Conservation (phyloP, 805 yeast species). For the Candida ovalis region DNA sequence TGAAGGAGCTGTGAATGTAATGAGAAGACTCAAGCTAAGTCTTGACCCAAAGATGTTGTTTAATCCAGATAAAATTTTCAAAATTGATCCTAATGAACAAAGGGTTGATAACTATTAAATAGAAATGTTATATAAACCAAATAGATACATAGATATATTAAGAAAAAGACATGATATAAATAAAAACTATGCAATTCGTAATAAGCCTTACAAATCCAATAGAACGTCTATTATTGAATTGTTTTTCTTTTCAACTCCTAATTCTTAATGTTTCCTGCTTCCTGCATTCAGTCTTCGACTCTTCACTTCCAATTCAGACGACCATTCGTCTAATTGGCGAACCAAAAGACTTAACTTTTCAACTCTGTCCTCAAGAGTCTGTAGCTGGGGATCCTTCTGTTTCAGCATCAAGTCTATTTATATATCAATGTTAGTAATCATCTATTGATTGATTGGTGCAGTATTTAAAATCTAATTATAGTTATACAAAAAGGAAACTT, state of each 20-base stretch:
- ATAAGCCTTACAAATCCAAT: too few relatives aligned
- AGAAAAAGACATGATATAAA: too few relatives aligned
- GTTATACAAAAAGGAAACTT: not conserved
- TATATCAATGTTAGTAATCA: not conserved
- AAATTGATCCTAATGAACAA: conserved; percentile 47
- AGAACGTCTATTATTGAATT: too few relatives aligned
- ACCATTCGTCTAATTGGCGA: conserved; percentile 60
- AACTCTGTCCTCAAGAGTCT: conserved; percentile 33
- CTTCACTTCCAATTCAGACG: conserved; percentile 50
- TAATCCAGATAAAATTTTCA: conserved; percentile 78
- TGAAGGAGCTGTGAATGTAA: conserved; percentile 56
- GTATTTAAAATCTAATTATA: too few relatives aligned
- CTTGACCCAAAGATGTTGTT: conserved; percentile 68
- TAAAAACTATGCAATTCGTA: too few relatives aligned
- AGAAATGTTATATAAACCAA: not conserved
- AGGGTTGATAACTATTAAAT: conserved; percentile 11
- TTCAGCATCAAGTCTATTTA: conserved; percentile 6
- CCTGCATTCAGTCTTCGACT: conserved; percentile 14
- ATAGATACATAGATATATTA: not conserved
- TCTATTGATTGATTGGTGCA: conserved; percentile 7
- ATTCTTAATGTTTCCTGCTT: conserved; percentile 5
- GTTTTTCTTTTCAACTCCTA: too few relatives aligned
- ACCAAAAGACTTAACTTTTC: conserved; percentile 42
- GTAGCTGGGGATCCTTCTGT: conserved; percentile 17
- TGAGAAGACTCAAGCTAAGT: conserved; percentile 68